phyloP scores from a whole-genome alignment of 768 basidiomycete genomes.

The Mycena rebaudengoi region DNA sequence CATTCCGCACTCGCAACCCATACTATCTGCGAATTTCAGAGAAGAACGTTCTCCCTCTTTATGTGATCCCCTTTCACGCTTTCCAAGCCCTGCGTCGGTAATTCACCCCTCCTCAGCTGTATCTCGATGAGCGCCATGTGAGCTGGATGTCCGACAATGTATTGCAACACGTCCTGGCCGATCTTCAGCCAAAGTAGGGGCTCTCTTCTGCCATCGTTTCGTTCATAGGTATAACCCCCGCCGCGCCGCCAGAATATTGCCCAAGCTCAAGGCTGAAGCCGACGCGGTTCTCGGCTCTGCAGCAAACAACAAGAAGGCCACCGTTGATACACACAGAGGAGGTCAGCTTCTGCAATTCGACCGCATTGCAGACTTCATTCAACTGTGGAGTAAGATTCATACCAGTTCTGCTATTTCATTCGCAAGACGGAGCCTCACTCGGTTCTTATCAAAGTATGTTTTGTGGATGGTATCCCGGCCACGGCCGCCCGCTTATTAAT shows the following conservation, averaged over 20 bases:
- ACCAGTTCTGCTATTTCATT: conserved; percentile 93
- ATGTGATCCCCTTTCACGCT: conserved; percentile 53
- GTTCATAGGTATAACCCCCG: conserved; percentile 4
- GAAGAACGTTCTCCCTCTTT: conserved; percentile 78
- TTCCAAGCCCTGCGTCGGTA: neutral
- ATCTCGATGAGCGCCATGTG: conserved; percentile 88
- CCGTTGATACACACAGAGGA: conserved; percentile 86
- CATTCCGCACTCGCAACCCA: conserved; percentile 63
- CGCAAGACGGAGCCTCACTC: conserved; percentile 85
- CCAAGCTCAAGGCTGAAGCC: conserved; percentile 71
- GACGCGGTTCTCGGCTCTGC: conserved; percentile 51
- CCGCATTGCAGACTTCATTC: neutral
- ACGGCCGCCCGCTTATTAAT: neutral
- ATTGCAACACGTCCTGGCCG: conserved; percentile 82
- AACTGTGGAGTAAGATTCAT: conserved; percentile 62
- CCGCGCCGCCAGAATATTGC: conserved; percentile 60
- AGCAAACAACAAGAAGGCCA: conserved; percentile 65
- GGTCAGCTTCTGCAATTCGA: conserved; percentile 52
- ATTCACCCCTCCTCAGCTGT: conserved; percentile 57
- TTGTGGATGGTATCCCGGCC: neutral
- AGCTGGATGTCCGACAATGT: conserved; percentile 90
- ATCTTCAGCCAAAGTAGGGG: conserved; percentile 73
- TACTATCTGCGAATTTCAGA: conserved; percentile 86
- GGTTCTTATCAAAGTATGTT: conserved; percentile 79
- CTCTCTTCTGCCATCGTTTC: neutral